phyloP scores from a whole-genome alignment of 2,329 filamentous ascomycete species.

The Aaosphaeria pasadenensis region DNA sequence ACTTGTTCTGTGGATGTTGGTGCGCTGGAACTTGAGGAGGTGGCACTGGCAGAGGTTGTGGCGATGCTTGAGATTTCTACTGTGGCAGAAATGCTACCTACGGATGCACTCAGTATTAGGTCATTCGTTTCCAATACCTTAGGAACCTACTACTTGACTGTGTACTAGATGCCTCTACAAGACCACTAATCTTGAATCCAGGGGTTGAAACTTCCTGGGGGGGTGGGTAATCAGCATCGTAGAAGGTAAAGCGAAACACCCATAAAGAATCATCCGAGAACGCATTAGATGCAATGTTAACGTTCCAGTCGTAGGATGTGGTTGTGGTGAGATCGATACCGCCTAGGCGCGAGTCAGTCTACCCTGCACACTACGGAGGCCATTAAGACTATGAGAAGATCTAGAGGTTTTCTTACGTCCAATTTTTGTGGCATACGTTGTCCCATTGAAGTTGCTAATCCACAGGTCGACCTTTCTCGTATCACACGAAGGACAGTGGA shows the following conservation, averaged over 20 bases:
- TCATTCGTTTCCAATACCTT: background rate
- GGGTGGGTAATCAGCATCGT: slow-evolving; percentile 4
- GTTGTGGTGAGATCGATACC: slow-evolving; percentile 8
- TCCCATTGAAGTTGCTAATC: slow-evolving; percentile 10
- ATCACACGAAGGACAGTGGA: slow-evolving; percentile 9
- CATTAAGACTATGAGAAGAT: background rate
- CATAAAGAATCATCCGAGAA: slow-evolving; percentile 9
- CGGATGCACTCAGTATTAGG: slow-evolving; percentile 2
- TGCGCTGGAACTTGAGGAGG: slow-evolving; percentile 3
- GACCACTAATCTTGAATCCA: slow-evolving; percentile 10
- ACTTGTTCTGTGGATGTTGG: slow-evolving; percentile 1
- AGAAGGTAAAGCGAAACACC: slow-evolving; percentile 12
- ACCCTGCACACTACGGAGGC: background rate
- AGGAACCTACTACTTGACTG: slow-evolving; percentile 7
- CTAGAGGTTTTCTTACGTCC: slow-evolving; percentile 7
- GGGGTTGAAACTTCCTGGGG: slow-evolving; percentile 12
- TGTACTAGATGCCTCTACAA: slow-evolving; percentile 1
- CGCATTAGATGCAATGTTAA: slow-evolving; percentile 11
- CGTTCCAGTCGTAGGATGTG: slow-evolving; percentile 12
- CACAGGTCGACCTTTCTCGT: slow-evolving; percentile 12
- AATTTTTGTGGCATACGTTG: slow-evolving; percentile 10
- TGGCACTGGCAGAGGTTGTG: background rate
- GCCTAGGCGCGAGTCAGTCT: slow-evolving; percentile 6
- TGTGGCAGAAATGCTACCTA: slow-evolving; percentile 4
- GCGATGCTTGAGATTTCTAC: background rate